These are phyloP conservation scores for Suillus variegatus DNA, from an alignment of 768 basidiomycete genomes.

Conservation along the genomic window DNA sequence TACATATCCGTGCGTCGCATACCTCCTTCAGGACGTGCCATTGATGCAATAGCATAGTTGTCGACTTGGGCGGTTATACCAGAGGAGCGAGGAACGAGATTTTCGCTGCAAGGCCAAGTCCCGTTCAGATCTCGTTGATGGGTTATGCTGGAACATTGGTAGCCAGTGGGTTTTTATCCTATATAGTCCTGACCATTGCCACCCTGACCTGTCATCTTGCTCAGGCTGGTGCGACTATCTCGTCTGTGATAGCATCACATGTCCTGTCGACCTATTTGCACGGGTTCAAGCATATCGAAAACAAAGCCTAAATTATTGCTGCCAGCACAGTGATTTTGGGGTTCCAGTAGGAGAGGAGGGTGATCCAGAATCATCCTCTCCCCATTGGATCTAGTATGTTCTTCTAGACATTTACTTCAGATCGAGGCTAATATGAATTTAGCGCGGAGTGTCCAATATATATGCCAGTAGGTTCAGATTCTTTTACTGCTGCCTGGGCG, in stretches of 20 bases:
- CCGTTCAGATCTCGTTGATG: conserved; percentile 51
- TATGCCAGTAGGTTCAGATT: conserved; percentile 41
- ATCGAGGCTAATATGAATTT: conserved; percentile 10
- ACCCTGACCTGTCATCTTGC: background rate
- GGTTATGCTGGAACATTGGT: conserved; percentile 52
- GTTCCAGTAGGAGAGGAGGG: conserved; percentile 38
- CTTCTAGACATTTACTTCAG: background rate
- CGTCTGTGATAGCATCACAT: conserved; percentile 44
- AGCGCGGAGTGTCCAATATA: conserved; percentile 48
- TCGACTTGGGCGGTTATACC: conserved; percentile 52
- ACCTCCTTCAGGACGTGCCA: background rate
- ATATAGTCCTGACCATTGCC: background rate
- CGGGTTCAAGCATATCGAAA: conserved; percentile 30
- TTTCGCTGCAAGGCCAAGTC: conserved; percentile 50
- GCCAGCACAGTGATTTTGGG: conserved; percentile 19
- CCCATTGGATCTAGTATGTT: conserved; percentile 48
- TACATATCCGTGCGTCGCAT: conserved; percentile 44
- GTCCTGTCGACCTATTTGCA: conserved; percentile 41
- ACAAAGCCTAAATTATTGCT: conserved; percentile 1
- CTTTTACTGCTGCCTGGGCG: background rate
- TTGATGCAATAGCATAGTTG: conserved; percentile 29
- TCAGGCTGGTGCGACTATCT: conserved; percentile 52
- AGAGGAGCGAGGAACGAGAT: conserved; percentile 54
- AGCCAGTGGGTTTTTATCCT: conserved; percentile 27
- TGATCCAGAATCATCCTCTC: conserved; percentile 41